A percentile compares a stretch with the other conserved stretches of the same genome.
These are phyloP conservation scores for Lasiosphaeria ovina DNA, from an alignment of 495 filamentous ascomycete genomes.

Conservation along the genomic window DNA sequence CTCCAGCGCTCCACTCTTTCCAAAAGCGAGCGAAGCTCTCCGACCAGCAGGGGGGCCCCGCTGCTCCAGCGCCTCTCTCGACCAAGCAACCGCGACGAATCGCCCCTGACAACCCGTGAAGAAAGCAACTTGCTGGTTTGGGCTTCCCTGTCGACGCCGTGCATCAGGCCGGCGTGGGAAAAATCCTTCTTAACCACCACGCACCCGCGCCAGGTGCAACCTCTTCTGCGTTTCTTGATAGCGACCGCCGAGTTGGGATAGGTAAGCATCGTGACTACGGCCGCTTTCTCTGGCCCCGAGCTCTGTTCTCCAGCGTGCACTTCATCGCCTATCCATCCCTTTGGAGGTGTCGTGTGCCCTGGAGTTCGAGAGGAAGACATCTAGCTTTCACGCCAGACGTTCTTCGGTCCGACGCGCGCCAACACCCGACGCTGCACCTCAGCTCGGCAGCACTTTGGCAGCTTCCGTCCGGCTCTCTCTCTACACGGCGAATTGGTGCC, in stretches of 20 bases:
- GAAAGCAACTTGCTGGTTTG: conserved; percentile 30
- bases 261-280: conserved; percentile 20
- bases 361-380: conserved; percentile 10
- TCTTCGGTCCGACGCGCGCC: conserved; percentile 9
- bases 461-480: conserved; percentile 10
- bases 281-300: conserved; percentile 17
- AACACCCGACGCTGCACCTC: background rate
- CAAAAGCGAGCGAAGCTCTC: conserved; percentile 18
- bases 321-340: background rate
- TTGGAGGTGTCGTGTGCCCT: background rate
- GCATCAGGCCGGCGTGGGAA: conserved; percentile 21
- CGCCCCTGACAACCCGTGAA: conserved; percentile 37
- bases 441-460: conserved; percentile 5
- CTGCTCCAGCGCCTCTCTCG: conserved; percentile 14
- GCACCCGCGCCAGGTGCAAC: conserved; percentile 12
- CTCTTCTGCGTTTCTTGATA: conserved; percentile 11
- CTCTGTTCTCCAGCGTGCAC: conserved; percentile 4
- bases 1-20: conserved; percentile 23
- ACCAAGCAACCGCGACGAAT: conserved; percentile 27
- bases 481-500: conserved; percentile 8
- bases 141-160: conserved; percentile 33
- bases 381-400: conserved; percentile 6
- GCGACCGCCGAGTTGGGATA: conserved; percentile 11
- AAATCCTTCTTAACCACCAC: conserved; percentile 34
- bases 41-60: conserved; percentile 16